phyloP scores from a whole-genome alignment of 768 basidiomycete genomes.

The Boletellus emodensis region DNA sequence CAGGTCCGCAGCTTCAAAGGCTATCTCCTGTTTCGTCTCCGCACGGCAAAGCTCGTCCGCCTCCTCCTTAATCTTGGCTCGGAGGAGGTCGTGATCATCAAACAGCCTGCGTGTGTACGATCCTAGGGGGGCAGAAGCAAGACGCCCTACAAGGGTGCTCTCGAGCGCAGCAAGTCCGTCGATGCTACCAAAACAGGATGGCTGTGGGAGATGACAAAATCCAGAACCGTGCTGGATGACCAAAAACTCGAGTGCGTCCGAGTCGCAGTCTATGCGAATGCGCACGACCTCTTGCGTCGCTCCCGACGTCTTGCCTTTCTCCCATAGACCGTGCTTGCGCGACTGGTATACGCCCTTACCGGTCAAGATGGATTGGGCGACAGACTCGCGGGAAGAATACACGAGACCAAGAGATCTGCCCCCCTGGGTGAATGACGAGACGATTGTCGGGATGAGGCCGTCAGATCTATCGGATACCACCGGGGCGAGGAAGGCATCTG shows the following conservation, averaged over 20 bases:
- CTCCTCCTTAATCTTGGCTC: slow-evolving; percentile 96
- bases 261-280: slow-evolving; percentile 88
- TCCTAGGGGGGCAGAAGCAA: slow-evolving; percentile 76
- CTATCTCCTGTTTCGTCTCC: slow-evolving; percentile 71
- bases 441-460: slow-evolving; percentile 89
- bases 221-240: slow-evolving; percentile 88
- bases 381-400: slow-evolving; percentile 86
- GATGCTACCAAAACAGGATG: slow-evolving; percentile 84
- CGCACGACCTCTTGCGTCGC: slow-evolving; percentile 83
- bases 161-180: slow-evolving; percentile 82
- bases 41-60: slow-evolving; percentile 94
- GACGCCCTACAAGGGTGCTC: slow-evolving; percentile 66
- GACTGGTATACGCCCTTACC: slow-evolving; percentile 96
- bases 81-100: slow-evolving; percentile 72
- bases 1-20: slow-evolving; percentile 94
- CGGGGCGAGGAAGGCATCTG: slow-evolving; percentile 82
- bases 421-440: slow-evolving; percentile 63
- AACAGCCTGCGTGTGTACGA: slow-evolving; percentile 91
- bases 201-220: slow-evolving; percentile 87
- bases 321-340: slow-evolving; percentile 92
- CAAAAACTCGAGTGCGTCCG: slow-evolving; percentile 85
- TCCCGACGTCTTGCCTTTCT: slow-evolving; percentile 95
- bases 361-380: slow-evolving; percentile 80
- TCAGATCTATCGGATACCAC: slow-evolving; percentile 84
- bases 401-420: slow-evolving; percentile 86